Percentiles rank a stretch among this genome's conserved stretches.
Conservation (phyloP, 2,329 filamentous ascomycete species). For the Aspergillus pseudonomiae region DNA sequence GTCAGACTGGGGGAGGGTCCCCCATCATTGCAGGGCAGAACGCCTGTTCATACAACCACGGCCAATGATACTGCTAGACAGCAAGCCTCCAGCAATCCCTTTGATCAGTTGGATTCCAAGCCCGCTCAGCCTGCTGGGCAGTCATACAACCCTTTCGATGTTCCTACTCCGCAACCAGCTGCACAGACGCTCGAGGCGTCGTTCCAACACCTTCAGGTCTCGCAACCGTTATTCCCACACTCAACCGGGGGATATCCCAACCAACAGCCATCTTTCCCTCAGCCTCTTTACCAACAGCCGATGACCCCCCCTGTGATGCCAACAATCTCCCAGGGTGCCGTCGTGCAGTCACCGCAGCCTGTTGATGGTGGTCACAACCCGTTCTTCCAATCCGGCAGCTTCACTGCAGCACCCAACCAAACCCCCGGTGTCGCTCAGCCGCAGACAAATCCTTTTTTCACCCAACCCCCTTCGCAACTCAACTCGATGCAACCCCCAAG, state of each 20-base stretch:
- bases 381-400: slow-evolving; percentile 44
- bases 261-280: slow-evolving; percentile 44
- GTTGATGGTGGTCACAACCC: slow-evolving; percentile 44
- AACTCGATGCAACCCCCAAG: slow-evolving; percentile 26
- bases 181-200: slow-evolving; percentile 62
- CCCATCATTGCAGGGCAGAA: slow-evolving; percentile 57
- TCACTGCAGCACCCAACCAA: slow-evolving; percentile 28
- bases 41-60: slow-evolving; percentile 47
- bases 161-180: slow-evolving; percentile 35
- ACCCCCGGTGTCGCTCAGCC: slow-evolving; percentile 28
- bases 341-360: slow-evolving; percentile 39
- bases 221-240: slow-evolving; percentile 72
- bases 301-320: slow-evolving; percentile 48
- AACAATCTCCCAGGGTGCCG: slow-evolving; percentile 37
- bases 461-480: slow-evolving; percentile 28
- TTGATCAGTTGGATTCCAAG: slow-evolving; percentile 57
- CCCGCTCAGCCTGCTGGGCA: slow-evolving; percentile 34
- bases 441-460: slow-evolving; percentile 42
- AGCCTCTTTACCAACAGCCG: slow-evolving; percentile 45
- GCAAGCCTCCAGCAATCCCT: slow-evolving; percentile 64
- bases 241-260: slow-evolving; percentile 66
- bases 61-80: slow-evolving; percentile 14
- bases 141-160: slow-evolving; percentile 71
- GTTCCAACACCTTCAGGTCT: slow-evolving; percentile 75
- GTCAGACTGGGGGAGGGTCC: slow-evolving; percentile 72